Evolutionary conservation across 192 early-diverging fungal genomes (phyloP), one percentile per base, ranked within the genome.

Genomic region (Backusella parvicylindrica): DNA sequence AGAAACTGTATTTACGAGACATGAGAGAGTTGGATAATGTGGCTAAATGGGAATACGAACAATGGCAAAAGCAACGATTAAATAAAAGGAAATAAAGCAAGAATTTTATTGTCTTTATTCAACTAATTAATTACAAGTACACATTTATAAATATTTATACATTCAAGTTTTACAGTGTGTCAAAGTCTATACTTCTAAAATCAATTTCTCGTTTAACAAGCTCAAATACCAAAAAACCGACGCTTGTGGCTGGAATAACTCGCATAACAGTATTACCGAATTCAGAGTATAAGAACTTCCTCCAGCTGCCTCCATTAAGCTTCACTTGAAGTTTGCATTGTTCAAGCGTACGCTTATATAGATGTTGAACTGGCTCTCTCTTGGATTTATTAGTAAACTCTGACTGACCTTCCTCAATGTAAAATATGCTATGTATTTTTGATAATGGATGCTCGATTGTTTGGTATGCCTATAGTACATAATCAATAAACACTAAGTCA

Each of bases 361-460:
- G 71, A 18, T 84, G 64, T 0, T 81, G 70, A 3, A 84, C 79
- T 5, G 81, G 74, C 30, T 85, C 81, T 36, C 82, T 75, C 21
- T 71, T 75, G 38, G 76, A 74, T 3, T 84, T 81, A 40, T 88
- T 79, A 5, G 81, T 67, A 37, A 77, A 86, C 38, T 85, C 83
- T 1, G 86, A 75, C 38, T 88, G 82, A 3, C 88, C 87, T 53
- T 91, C 88, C 56, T 90, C 89, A 9, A 91, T 84, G 36, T 88
- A 89, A 49, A 94, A 87, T 6, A 91, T 87, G 41, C 82, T 84
- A 4, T 89, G 87, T 66, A 94, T 87, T 47, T 86, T 89, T 64
- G 90, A 87, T 21, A 94, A 72, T 0, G 93, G 93, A 64, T 91
- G 90, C 35, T 94, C 93, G 28, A 93, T 82, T 1, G 83, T 77